Evolutionary conservation across 352 stramenopile species (phyloP), one percentile per base, ranked within the genome.

Genomic region (Thraustochytrium striatum): DNA sequence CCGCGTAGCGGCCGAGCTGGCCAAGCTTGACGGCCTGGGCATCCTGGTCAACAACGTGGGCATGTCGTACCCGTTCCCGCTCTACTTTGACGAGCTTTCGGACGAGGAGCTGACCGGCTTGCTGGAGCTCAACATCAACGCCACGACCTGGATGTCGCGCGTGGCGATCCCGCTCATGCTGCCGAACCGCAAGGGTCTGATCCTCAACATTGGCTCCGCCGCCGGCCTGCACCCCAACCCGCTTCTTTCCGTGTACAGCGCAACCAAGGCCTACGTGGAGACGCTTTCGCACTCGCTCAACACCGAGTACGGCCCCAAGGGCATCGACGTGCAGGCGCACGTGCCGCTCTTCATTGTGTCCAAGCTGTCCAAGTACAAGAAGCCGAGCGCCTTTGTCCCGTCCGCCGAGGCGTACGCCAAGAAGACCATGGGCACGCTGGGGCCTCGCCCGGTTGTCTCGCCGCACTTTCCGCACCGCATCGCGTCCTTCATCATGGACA

Each of bases 11-110:
- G 72, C 81, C 41, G 83, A 82, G 36, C 83, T 92, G 0, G 79
- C 78, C 8, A 86, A 88, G 41, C 55, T 84, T 50, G 35, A 84
- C 8, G 38, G 57, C 57, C 84, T 99, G 36, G 97, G 95, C 38
- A 89, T 99, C 68, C 90, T 99, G 38, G 82, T 99, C 81, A 99
- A 99, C 89, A 99, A 99, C 86, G 97, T 99, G 30, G 97, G 97
- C 70, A 91, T 98, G 53, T 97, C 91, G 73, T 99, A 99, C 87
- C 92, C 96, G 68, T 98, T 97, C 85, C 94, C 96, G 3, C 91
- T 96, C 86, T 99, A 95, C 88, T 99, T 98, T 87, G 88, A 97
- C 72, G 94, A 99, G 84, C 87, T 99, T 57, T 85, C 90, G 1
- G 90, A 97, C 57, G 90, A 96, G 36, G 93, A 96, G 80, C 88